Percentiles rank a stretch among this genome's conserved stretches.
phyloP scores from a whole-genome alignment of 495 filamentous ascomycete genomes.

The Penicillium alfredii region DNA sequence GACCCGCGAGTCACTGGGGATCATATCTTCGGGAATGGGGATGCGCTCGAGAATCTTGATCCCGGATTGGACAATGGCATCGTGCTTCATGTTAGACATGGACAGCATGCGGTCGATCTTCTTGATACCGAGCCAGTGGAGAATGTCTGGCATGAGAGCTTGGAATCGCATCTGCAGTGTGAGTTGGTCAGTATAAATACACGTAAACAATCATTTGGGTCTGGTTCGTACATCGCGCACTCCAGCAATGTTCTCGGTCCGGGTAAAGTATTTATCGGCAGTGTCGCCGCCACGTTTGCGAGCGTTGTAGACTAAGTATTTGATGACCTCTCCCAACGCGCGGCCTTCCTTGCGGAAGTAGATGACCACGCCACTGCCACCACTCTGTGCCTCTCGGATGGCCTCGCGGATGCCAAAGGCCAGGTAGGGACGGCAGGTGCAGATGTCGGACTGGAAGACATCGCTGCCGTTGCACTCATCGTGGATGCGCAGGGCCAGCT shows the following conservation, averaged over 20 bases:
- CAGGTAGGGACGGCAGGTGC: constrained; percentile 93
- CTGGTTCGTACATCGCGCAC: constrained; percentile 58
- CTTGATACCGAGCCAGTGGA: constrained; percentile 97
- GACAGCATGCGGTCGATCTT: constrained; percentile 98
- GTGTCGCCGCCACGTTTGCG: constrained; percentile 73
- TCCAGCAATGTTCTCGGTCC: constrained; percentile 94
- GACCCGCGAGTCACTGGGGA: constrained; percentile 89
- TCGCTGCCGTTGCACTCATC: constrained; percentile 98
- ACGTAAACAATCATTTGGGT: background rate
- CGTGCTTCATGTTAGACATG: constrained; percentile 99
- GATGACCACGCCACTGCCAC: constrained; percentile 92
- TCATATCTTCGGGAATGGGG: constrained; percentile 89
- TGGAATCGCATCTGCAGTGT: constrained; percentile 82
- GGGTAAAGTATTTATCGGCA: constrained; percentile 94
- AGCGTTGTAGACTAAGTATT: constrained; percentile 96
- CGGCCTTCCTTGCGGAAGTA: constrained; percentile 99
- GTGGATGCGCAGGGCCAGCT: constrained; percentile 84
- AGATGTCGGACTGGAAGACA: constrained; percentile 98
- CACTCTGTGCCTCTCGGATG: constrained; percentile 91
- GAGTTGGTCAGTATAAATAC: background rate
- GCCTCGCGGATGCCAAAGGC: constrained; percentile 97
- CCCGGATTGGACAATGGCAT: constrained; percentile 93
- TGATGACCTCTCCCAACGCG: constrained; percentile 94
- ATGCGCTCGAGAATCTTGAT: constrained; percentile 92
- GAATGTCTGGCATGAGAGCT: constrained; percentile 97